Evolutionary conservation across 2,329 filamentous ascomycete species (phyloP).

Genomic region (Colletotrichum sp.): DNA sequence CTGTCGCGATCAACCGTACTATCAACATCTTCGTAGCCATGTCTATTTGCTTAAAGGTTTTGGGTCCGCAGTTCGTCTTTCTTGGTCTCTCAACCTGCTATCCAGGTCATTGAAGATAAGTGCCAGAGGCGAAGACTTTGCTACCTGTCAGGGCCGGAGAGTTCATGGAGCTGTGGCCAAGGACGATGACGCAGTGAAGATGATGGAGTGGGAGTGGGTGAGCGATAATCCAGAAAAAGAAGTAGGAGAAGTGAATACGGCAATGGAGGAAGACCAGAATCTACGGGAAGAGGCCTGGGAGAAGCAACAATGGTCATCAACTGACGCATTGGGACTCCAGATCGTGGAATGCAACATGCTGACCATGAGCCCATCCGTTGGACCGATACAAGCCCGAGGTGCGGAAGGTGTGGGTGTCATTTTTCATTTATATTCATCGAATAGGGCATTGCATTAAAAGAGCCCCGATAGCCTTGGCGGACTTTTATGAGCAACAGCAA

Average conservation of each 20-base stretch:
- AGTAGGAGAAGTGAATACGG: background rate
- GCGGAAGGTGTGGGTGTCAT: background rate
- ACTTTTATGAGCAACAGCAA: background rate
- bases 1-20: accelerated
- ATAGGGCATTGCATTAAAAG: background rate
- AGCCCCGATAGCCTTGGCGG: background rate
- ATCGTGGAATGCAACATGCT: background rate
- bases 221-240: background rate
- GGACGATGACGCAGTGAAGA: background rate
- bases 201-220: background rate
- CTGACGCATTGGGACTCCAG: background rate
- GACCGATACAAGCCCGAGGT: background rate
- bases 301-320: background rate
- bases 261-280: background rate
- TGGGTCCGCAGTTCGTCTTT: no score
- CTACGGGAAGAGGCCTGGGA: background rate
- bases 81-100: no score
- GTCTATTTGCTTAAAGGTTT: no score
- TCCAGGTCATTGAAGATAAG: no score
- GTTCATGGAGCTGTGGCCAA: background rate
- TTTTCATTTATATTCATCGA: background rate
- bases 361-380: background rate
- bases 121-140: no score
- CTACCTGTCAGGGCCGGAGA: background rate
- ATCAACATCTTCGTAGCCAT: background rate